These are phyloP conservation scores for Helotiales sp. DNA, from an alignment of 2,329 filamentous ascomycete species.

Conservation along the genomic window DNA sequence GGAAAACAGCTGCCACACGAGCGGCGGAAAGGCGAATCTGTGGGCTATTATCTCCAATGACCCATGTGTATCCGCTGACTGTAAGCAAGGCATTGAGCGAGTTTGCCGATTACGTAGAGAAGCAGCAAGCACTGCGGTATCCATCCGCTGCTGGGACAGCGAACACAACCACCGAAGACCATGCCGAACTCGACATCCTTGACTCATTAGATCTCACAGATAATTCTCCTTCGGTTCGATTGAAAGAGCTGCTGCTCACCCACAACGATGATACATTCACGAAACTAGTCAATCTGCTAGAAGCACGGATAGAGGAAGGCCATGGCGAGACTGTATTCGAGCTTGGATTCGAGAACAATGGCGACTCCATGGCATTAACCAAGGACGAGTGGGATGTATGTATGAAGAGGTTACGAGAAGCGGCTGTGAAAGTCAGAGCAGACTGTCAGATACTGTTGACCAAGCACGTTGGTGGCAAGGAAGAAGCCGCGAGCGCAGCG, in stretches of 20 bases:
- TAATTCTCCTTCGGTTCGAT: slow-evolving; percentile 60
- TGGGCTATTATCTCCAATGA: slow-evolving; percentile 43
- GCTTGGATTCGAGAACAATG: slow-evolving; percentile 85
- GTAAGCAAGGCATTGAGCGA: slow-evolving; percentile 73
- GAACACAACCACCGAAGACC: slow-evolving; percentile 55
- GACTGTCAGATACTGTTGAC: slow-evolving; percentile 83
- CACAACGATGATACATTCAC: slow-evolving; percentile 59
- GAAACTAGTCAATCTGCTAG: slow-evolving; percentile 65
- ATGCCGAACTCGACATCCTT: slow-evolving; percentile 85
- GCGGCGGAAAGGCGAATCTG: slow-evolving; percentile 82
- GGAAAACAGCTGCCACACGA: slow-evolving; percentile 68
- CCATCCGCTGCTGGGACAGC: slow-evolving; percentile 38
- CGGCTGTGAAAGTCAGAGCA: slow-evolving; percentile 64
- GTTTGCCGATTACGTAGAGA: slow-evolving; percentile 96
- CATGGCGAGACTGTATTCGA: slow-evolving; percentile 91
- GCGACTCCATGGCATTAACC: slow-evolving; percentile 77
- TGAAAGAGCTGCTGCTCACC: slow-evolving; percentile 76
- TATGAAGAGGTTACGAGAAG: slow-evolving; percentile 62
- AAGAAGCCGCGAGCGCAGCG: slow-evolving; percentile 52
- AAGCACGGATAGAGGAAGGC: slow-evolving; percentile 74
- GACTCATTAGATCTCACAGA: slow-evolving; percentile 77
- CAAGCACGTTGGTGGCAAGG: slow-evolving; percentile 81
- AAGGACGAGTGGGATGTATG: slow-evolving; percentile 75
- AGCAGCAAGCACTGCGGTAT: slow-evolving; percentile 78
- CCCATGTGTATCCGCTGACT: background rate